Conservation (phyloP, 768 basidiomycete genomes). For the Trametes gibbosa region DNA sequence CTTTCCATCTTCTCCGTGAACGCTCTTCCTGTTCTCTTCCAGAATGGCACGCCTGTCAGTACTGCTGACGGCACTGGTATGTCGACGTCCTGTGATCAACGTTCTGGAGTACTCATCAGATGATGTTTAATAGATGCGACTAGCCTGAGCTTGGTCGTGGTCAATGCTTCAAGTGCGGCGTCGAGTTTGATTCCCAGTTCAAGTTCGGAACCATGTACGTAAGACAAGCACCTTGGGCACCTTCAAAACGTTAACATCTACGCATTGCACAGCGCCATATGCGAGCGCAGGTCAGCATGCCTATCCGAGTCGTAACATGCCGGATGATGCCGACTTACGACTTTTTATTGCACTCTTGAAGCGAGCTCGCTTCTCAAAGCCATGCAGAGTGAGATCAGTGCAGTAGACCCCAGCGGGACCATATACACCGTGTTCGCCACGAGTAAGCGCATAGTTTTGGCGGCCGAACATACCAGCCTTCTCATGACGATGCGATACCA, state of each 20-base stretch:
- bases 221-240: neutral
- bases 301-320: too few relatives aligned
- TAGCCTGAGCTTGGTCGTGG: neutral
- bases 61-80: neutral
- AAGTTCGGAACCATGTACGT: too few relatives aligned
- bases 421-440: neutral
- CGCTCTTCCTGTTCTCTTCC: neutral
- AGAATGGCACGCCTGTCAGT: neutral
- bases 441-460: neutral
- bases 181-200: neutral
- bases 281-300: neutral
- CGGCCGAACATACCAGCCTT: neutral
- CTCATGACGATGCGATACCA: neutral
- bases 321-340: neutral
- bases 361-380: neutral
- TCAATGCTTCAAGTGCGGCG: neutral
- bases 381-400: neutral
- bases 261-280: neutral
- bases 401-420: neutral
- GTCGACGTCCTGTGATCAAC: neutral
- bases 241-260: neutral
- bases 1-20: neutral
- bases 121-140: neutral
- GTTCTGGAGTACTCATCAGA: neutral
- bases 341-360: neutral